These are phyloP conservation scores for Otatea glauca DNA, from an alignment of 176 grass and related monocot genomes.

Conservation along the genomic window DNA sequence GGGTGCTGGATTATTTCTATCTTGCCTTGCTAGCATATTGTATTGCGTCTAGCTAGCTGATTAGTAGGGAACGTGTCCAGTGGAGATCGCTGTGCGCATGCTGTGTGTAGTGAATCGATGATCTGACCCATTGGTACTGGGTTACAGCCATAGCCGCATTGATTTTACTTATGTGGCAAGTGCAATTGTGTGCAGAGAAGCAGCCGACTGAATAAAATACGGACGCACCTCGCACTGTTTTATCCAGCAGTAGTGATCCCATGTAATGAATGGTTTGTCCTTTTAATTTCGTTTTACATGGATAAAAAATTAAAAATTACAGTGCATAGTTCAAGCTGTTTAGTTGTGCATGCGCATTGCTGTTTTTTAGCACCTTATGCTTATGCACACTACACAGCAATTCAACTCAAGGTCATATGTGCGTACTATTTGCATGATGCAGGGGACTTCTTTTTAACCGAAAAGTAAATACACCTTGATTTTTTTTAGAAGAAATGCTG, in stretches of 20 bases:
- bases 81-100: slow-evolving; percentile 9
- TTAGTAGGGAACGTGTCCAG: background rate
- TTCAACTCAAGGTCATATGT: background rate
- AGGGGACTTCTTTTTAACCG: background rate
- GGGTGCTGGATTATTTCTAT: too few species aligned
- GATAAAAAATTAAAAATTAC: background rate
- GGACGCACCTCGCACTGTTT: background rate
- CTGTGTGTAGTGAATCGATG: background rate
- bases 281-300: background rate
- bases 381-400: background rate
- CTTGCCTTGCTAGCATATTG: background rate
- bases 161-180: background rate
- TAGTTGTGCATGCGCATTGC: background rate
- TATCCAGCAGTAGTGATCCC: background rate
- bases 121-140: background rate
- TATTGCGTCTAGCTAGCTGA: background rate
- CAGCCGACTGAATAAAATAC: background rate
- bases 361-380: background rate
- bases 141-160: background rate
- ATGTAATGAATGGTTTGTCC: background rate
- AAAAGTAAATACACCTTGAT: background rate
- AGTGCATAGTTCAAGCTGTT: background rate
- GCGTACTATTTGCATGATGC: background rate
- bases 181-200: background rate
- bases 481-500: background rate